These are phyloP conservation scores for Penicillium longicatenatum DNA, from an alignment of 495 filamentous ascomycete species.

Conservation along the genomic window DNA sequence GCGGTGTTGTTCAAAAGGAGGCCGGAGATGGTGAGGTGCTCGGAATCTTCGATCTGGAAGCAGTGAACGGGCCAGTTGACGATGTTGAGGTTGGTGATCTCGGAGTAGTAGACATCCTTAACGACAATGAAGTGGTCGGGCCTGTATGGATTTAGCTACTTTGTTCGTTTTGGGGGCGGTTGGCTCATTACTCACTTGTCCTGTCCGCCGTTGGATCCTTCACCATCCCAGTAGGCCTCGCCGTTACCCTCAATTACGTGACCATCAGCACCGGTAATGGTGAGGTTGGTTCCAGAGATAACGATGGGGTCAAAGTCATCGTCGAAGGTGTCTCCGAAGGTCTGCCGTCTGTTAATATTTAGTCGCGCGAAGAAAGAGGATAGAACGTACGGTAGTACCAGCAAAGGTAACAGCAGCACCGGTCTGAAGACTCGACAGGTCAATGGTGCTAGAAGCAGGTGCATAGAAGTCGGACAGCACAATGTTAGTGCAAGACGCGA, in stretches of 20 bases:
- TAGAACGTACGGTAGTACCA: conserved; percentile 46
- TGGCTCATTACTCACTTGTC: conserved; percentile 50
- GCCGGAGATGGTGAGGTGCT: conserved; percentile 49
- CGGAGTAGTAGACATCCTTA: conserved; percentile 43
- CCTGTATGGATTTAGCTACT: conserved; percentile 24
- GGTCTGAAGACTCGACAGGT: conserved; percentile 47
- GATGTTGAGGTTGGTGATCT: conserved; percentile 49
- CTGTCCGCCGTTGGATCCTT: conserved; percentile 57
- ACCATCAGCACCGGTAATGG: conserved; percentile 43
- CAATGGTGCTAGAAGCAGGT: conserved; percentile 52
- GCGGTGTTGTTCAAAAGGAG: conserved; percentile 63
- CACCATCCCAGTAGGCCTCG: conserved; percentile 53
- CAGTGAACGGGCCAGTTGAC: conserved; percentile 64
- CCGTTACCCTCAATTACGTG: conserved; percentile 44
- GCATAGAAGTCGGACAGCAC: conserved; percentile 48
- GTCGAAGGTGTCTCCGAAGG: conserved; percentile 46
- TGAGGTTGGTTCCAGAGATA: conserved; percentile 50
- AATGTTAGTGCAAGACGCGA: conserved; percentile 53
- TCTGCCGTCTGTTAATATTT: conserved; percentile 2
- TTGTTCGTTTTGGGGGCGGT: conserved; percentile 32
- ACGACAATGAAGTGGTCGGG: conserved; percentile 52
- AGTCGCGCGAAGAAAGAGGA: background rate
- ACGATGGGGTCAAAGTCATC: conserved; percentile 53
- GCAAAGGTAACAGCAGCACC: conserved; percentile 45
- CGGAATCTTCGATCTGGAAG: conserved; percentile 54